Evolutionary conservation across 139 green algal species (phyloP).

Genomic region (Chlorokybus atmophyticus): DNA sequence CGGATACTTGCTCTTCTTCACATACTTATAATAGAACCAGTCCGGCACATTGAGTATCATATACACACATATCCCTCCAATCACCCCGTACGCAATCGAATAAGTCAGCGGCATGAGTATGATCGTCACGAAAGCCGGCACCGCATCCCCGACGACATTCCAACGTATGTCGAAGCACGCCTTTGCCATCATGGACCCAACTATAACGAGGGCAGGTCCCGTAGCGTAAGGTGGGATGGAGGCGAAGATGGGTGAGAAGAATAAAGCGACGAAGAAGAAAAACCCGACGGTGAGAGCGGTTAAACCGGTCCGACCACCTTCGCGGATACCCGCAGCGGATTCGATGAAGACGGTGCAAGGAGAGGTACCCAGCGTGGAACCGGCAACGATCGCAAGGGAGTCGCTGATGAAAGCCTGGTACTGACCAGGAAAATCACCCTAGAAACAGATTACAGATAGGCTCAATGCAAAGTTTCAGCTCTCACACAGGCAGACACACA

Average conservation of each 20-base stretch:
- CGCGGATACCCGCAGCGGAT: constrained; percentile 49
- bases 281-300: constrained; percentile 34
- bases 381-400: constrained; percentile 42
- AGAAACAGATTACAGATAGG: constrained; percentile 3
- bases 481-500: too few species aligned
- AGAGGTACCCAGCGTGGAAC: constrained; percentile 50
- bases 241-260: constrained; percentile 66
- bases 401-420: constrained; percentile 46
- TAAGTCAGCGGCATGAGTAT: constrained; percentile 63
- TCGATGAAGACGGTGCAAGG: constrained; percentile 54
- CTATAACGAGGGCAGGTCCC: constrained; percentile 56
- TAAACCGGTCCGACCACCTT: constrained; percentile 54
- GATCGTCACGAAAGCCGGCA: constrained; percentile 62
- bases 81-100: constrained; percentile 48
- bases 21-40: too few species aligned
- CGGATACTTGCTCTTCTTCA: too few species aligned
- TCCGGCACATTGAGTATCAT: too few species aligned
- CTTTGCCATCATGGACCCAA: constrained; percentile 39
- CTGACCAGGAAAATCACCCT: constrained; percentile 40
- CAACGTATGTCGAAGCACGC: constrained; percentile 43
- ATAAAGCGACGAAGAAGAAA: constrained; percentile 59
- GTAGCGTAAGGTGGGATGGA: constrained; percentile 67
- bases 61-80: too few species aligned
- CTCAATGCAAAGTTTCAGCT: neutral
- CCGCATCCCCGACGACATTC: constrained; percentile 31